phyloP scores from a whole-genome alignment of 2,329 filamentous ascomycete species.

The Alternaria arbusti region DNA sequence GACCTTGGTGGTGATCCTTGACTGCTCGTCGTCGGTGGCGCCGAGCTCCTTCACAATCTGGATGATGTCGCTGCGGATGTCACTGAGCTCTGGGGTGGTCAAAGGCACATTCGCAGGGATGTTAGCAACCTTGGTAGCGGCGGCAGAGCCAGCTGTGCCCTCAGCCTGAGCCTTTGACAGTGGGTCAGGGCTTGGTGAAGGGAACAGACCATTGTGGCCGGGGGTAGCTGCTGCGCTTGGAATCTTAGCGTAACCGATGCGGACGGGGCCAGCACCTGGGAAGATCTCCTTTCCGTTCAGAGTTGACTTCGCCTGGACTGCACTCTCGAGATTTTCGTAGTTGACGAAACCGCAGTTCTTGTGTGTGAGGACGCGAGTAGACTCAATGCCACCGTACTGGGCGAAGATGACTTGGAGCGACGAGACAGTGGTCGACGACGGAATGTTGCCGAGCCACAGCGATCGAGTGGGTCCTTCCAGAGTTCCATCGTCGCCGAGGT shows the following conservation, averaged over 20 bases:
- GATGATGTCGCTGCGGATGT: slow-evolving; percentile 82
- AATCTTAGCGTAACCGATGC: slow-evolving; percentile 97
- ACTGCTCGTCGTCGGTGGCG: slow-evolving; percentile 77
- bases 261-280: slow-evolving; percentile 89
- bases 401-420: slow-evolving; percentile 95
- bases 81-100: slow-evolving; percentile 73
- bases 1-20: slow-evolving; percentile 74
- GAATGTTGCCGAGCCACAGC: slow-evolving; percentile 96
- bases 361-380: slow-evolving; percentile 91
- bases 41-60: slow-evolving; percentile 89
- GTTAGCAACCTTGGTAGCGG: slow-evolving; percentile 40
- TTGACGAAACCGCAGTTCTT: slow-evolving; percentile 99
- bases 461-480: slow-evolving; percentile 91
- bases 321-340: slow-evolving; percentile 89
- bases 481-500: slow-evolving; percentile 77
- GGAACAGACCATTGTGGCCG: slow-evolving; percentile 84
- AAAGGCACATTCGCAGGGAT: slow-evolving; percentile 60
- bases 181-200: slow-evolving; percentile 89
- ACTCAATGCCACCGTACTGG: slow-evolving; percentile 88
- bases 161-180: slow-evolving; percentile 63
- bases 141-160: slow-evolving; percentile 45
- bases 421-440: slow-evolving; percentile 93
- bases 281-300: slow-evolving; percentile 99
- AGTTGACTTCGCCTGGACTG: slow-evolving; percentile 82
- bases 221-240: slow-evolving; percentile 88